These are phyloP conservation scores for Penicillium sp. DNA, from an alignment of 2,329 filamentous ascomycete genomes.

Conservation along the genomic window DNA sequence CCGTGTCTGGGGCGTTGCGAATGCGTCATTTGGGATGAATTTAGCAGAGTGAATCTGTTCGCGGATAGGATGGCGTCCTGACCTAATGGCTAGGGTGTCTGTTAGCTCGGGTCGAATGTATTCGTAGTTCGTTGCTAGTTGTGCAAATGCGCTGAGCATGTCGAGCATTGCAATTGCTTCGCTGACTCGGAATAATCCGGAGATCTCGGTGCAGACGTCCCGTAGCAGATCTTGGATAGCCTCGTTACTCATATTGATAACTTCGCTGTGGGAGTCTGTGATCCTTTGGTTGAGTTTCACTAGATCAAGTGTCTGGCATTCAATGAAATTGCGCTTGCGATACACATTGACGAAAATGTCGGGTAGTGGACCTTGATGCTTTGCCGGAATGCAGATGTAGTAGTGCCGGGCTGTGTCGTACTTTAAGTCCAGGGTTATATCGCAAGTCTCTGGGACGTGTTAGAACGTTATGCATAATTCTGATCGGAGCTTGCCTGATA, in stretches of 20 bases:
- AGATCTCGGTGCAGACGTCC: conserved; percentile 70
- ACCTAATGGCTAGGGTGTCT: conserved; percentile 69
- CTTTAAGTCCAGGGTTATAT: conserved; percentile 65
- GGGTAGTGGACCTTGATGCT: conserved; percentile 66
- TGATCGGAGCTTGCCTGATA: conserved; percentile 60
- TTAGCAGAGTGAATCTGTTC: conserved; percentile 69
- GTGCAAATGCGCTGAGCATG: conserved; percentile 76
- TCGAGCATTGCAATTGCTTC: conserved; percentile 86
- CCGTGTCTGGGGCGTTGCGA: conserved; percentile 73
- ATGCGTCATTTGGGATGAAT: conserved; percentile 89
- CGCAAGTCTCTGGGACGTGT: conserved; percentile 53
- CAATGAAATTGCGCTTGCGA: conserved; percentile 71
- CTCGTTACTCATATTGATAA: conserved; percentile 77
- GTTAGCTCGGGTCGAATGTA: conserved; percentile 71
- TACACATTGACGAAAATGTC: conserved; percentile 75
- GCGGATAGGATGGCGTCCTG: conserved; percentile 74
- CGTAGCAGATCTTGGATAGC: conserved; percentile 71
- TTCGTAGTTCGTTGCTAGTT: conserved; percentile 67
- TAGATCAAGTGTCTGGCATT: conserved; percentile 84
- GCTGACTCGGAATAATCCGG: conserved; percentile 76
- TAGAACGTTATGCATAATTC: conserved; percentile 15
- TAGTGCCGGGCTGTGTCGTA: conserved; percentile 79
- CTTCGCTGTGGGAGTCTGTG: conserved; percentile 77
- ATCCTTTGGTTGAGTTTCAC: conserved; percentile 80
- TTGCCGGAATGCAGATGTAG: conserved; percentile 67